These are phyloP conservation scores for Paradendryphiella salina DNA, from an alignment of 2,329 filamentous ascomycete species.

Conservation along the genomic window DNA sequence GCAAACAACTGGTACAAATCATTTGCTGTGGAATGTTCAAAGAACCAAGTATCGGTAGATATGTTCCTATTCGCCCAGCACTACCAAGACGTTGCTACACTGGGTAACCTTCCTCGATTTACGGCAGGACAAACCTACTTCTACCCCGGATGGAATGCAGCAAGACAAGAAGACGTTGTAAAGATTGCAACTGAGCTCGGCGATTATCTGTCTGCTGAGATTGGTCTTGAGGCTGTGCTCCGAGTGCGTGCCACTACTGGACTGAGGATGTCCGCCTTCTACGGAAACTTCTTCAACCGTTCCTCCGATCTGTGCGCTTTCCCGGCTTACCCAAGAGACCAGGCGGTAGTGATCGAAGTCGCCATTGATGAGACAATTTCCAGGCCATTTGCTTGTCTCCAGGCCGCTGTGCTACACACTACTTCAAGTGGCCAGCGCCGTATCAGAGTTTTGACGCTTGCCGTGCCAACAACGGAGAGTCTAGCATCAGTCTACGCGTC, in stretches of 20 bases:
- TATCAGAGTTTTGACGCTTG: constrained; percentile 91
- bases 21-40: constrained; percentile 97
- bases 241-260: constrained; percentile 94
- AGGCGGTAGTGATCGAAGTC: constrained; percentile 97
- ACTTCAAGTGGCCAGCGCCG: constrained; percentile 96
- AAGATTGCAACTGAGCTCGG: constrained; percentile 98
- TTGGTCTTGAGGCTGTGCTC: constrained; percentile 92
- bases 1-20: constrained; percentile 98
- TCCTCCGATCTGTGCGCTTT: constrained; percentile 97
- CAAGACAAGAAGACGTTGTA: constrained; percentile 89
- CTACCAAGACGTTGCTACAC: constrained; percentile 90
- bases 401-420: constrained; percentile 93
- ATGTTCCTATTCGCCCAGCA: constrained; percentile 45
- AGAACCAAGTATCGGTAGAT: constrained; percentile 90
- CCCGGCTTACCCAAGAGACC: constrained; percentile 94
- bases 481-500: constrained; percentile 91
- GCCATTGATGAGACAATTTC: constrained; percentile 94
- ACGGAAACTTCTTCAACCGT: constrained; percentile 99
- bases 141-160: constrained; percentile 97
- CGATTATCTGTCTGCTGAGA: constrained; percentile 94
- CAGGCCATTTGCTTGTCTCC: constrained; percentile 79
- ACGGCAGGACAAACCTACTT: constrained; percentile 98
- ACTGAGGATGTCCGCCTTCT: constrained; percentile 95
- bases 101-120: constrained; percentile 93
- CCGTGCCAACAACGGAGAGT: constrained; percentile 88